phyloP scores from a whole-genome alignment of 2,329 filamentous ascomycete species.

The Colletotrichum chrysophilum region DNA sequence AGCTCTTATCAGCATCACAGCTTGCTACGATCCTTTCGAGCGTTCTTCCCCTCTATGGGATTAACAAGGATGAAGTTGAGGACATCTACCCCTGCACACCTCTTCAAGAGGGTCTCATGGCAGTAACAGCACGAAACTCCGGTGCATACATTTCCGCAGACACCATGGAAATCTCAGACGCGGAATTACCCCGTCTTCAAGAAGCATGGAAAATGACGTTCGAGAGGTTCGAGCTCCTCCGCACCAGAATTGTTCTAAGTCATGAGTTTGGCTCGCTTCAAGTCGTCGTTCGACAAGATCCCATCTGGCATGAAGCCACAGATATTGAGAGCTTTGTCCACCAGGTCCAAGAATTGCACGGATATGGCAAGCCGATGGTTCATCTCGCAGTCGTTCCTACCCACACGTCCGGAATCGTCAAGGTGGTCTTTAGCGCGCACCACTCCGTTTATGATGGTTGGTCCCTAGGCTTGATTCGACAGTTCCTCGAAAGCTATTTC shows the following conservation, averaged over 20 bases:
- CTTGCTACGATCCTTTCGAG: background rate
- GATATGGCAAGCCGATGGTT: constrained; percentile 19
- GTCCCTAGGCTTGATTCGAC: background rate
- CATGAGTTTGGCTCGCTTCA: constrained; percentile 18
- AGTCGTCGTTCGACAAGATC: constrained; percentile 17
- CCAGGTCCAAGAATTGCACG: background rate
- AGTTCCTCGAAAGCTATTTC: background rate
- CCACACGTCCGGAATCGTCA: constrained; percentile 6
- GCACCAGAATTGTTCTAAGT: constrained; percentile 11
- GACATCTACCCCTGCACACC: constrained; percentile 25
- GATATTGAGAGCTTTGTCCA: background rate
- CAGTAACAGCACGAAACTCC: constrained; percentile 21
- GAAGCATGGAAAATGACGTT: constrained; percentile 29
- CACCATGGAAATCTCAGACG: constrained; percentile 26
- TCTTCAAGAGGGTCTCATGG: constrained; percentile 26
- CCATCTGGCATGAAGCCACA: background rate
- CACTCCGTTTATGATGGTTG: constrained; percentile 35
- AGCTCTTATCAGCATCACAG: background rate
- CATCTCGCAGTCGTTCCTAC: constrained; percentile 19
- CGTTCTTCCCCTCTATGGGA: background rate
- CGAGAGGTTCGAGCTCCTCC: background rate
- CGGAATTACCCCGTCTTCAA: constrained; percentile 28
- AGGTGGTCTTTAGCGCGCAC: constrained; percentile 34
- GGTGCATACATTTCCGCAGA: constrained; percentile 33
- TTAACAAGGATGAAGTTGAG: constrained; percentile 8